Evolutionary conservation across 2,329 filamentous ascomycete genomes (phyloP).

Genomic region (Daldinia sp.): DNA sequence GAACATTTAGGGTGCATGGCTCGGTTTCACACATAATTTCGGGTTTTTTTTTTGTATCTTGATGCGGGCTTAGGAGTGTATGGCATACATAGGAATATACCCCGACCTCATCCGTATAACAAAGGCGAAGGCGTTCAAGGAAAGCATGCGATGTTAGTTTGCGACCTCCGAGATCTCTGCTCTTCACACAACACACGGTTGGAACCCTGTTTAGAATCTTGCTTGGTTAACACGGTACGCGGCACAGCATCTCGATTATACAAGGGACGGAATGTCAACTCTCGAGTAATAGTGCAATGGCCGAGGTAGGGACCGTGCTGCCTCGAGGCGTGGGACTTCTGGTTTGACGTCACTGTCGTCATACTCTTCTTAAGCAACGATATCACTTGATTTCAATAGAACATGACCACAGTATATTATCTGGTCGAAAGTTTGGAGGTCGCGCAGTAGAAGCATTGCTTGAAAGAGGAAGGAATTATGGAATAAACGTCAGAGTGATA

Average conservation of each 20-base stretch:
- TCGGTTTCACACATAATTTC: conserved; percentile 26
- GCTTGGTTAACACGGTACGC: conserved; percentile 4
- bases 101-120: conserved; percentile 24
- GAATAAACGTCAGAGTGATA: background rate
- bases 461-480: background rate
- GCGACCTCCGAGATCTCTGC: conserved; percentile 2
- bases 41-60: conserved; percentile 20
- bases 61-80: conserved; percentile 14
- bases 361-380: background rate
- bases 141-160: conserved; percentile 13
- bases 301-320: background rate
- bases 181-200: conserved; percentile 6
- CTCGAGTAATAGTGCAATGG: background rate
- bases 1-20: conserved; percentile 16
- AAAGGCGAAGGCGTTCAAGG: conserved; percentile 29
- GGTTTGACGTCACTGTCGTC: background rate
- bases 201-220: background rate
- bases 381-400: background rate
- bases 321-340: background rate
- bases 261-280: background rate
- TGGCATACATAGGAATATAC: conserved; percentile 35
- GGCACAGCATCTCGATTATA: background rate
- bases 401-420: too few species aligned
- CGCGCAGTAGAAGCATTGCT: background rate
- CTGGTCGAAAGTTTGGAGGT: background rate